Evolutionary conservation across 305 asterid species (phyloP).

Genomic region (Ilex paraguariensis): DNA sequence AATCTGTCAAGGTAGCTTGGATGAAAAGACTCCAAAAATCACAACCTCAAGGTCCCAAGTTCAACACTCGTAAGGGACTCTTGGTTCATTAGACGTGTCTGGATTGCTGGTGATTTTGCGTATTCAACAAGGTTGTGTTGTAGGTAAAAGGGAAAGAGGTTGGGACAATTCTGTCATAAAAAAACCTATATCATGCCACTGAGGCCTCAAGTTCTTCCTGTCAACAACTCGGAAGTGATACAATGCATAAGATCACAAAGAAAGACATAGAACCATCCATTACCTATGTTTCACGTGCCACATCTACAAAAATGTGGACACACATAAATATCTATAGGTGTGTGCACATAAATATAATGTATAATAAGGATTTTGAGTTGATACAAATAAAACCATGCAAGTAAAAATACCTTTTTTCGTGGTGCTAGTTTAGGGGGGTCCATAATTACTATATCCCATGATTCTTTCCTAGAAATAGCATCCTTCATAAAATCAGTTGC

Average conservation of each 20-base stretch:
- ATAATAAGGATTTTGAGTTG: no score
- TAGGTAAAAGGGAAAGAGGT: no score
- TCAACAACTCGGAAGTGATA: no score
- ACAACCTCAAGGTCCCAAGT: no score
- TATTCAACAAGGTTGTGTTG: neutral
- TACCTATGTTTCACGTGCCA: neutral
- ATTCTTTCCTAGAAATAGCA: slow-evolving; percentile 63
- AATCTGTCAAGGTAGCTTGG: no score
- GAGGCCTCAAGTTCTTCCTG: neutral
- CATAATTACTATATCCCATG: slow-evolving; percentile 88
- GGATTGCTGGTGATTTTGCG: neutral
- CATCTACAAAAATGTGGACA: no score
- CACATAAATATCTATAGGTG: no score
- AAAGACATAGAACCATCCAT: neutral
- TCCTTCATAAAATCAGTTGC: slow-evolving; percentile 79
- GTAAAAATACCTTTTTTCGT: slow-evolving; percentile 48
- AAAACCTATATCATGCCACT: neutral
- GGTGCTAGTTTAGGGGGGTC: slow-evolving; percentile 99
- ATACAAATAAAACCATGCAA: no score
- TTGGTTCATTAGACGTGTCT: no score
- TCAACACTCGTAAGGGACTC: no score
- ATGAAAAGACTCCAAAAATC: neutral
- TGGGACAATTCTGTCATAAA: no score
- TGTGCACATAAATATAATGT: no score
- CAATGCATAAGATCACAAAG: neutral